A percentile compares a stretch with the other conserved stretches of the same genome.
Evolutionary conservation across 305 asterid genomes (phyloP).

Genomic region (Fraxinus platypoda): DNA sequence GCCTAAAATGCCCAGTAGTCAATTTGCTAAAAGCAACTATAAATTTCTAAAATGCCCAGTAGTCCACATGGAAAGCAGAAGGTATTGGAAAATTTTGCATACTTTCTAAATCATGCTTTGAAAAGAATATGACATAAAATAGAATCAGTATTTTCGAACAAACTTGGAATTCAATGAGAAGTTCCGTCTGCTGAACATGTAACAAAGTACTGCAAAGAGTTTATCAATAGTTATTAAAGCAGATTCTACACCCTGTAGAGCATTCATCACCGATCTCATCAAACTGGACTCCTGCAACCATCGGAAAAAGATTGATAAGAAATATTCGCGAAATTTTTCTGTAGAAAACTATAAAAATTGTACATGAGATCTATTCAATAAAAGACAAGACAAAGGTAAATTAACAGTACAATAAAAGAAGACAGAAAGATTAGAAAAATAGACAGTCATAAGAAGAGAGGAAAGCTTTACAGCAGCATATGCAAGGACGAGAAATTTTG

Average conservation of each 20-base stretch:
- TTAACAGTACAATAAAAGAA: slow-evolving; percentile 4
- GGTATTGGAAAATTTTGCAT: not conserved
- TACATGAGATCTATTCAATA: not conserved
- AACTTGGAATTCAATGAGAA: slow-evolving; percentile 56
- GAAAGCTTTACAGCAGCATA: not conserved
- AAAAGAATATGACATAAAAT: not conserved
- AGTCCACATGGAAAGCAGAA: not conserved
- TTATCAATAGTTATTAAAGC: slow-evolving; percentile 64
- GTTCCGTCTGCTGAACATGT: slow-evolving; percentile 78
- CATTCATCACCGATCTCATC: slow-evolving; percentile 87
- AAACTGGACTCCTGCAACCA: slow-evolving; percentile 77
- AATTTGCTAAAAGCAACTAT: too few species aligned
- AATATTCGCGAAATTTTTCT: not conserved
- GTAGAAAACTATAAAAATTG: not conserved
- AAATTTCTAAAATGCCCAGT: too few species aligned
- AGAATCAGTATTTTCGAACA: not conserved
- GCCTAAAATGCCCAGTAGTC: too few species aligned
- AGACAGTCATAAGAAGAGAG: not conserved
- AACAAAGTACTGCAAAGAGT: slow-evolving; percentile 60
- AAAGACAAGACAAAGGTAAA: not conserved
- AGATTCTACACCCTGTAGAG: slow-evolving; percentile 84
- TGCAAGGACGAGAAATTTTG: not conserved
- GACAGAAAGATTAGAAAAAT: slow-evolving; percentile 1
- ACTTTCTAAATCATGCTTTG: not conserved
- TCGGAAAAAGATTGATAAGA: slow-evolving; percentile 14